phyloP scores from a whole-genome alignment of 139 green algal species.

The Bryopsis sp. region DNA sequence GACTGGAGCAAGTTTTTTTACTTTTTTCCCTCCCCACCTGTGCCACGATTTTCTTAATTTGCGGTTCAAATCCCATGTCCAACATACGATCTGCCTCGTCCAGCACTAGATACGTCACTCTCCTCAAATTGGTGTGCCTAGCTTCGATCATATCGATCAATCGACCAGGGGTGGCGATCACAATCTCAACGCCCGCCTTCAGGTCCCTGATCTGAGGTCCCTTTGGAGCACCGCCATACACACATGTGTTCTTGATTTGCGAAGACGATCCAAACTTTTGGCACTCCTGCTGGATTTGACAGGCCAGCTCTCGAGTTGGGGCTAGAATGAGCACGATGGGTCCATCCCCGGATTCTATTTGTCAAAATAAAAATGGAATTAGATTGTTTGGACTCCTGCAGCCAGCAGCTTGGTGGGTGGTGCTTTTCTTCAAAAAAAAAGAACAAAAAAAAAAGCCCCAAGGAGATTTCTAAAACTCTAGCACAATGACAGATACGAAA shows the following conservation, averaged over 20 bases:
- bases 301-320: slow-evolving; percentile 85
- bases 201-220: slow-evolving; percentile 47
- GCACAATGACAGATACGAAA: too few species aligned
- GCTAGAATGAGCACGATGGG: slow-evolving; percentile 87
- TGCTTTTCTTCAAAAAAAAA: too few species aligned
- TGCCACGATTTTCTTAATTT: slow-evolving; percentile 56
- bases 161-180: slow-evolving; percentile 83
- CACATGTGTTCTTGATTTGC: slow-evolving; percentile 80
- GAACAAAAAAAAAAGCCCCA: too few species aligned
- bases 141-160: slow-evolving; percentile 79
- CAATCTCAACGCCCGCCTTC: slow-evolving; percentile 68
- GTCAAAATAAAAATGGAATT: background rate
- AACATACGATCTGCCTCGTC: slow-evolving; percentile 96
- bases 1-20: too few species aligned
- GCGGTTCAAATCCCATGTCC: slow-evolving; percentile 91
- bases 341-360: slow-evolving; percentile 74
- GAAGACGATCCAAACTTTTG: slow-evolving; percentile 79
- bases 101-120: slow-evolving; percentile 84
- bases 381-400: too few species aligned
- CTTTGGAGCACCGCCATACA: slow-evolving; percentile 84
- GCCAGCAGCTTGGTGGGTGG: too few species aligned
- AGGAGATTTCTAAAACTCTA: too few species aligned
- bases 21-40: too few species aligned
- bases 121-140: slow-evolving; percentile 53
- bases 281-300: slow-evolving; percentile 86